phyloP scores from a whole-genome alignment of 768 basidiomycete genomes.

The Plicaturopsis crispa region DNA sequence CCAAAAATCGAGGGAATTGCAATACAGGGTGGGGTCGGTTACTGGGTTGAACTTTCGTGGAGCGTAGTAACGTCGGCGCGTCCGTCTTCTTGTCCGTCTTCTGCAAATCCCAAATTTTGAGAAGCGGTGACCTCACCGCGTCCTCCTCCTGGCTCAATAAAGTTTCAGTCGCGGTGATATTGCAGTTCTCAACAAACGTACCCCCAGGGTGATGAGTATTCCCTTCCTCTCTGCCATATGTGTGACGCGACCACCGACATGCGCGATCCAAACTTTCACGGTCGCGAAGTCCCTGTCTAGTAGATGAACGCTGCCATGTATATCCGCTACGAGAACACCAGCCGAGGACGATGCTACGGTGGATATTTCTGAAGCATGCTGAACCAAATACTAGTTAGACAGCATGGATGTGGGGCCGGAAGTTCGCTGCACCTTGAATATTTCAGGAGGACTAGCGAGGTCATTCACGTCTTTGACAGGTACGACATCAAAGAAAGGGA shows the following conservation, averaged over 20 bases:
- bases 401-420: not conserved
- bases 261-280: constrained; percentile 69
- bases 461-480: constrained; percentile 78
- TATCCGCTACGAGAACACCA: constrained; percentile 75
- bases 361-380: constrained; percentile 70
- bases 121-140: constrained; percentile 50
- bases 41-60: constrained; percentile 66
- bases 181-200: constrained; percentile 28
- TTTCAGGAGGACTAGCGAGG: constrained; percentile 62
- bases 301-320: constrained; percentile 76
- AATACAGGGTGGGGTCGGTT: constrained; percentile 75
- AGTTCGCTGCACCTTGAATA: constrained; percentile 56
- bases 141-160: constrained; percentile 66
- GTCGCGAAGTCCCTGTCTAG: constrained; percentile 71
- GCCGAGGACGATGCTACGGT: constrained; percentile 52
- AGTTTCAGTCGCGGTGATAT: constrained; percentile 12
- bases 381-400: constrained; percentile 1
- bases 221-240: constrained; percentile 82
- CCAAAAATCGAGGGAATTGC: constrained; percentile 1
- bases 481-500: constrained; percentile 80
- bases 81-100: constrained; percentile 59
- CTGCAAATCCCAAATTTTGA: constrained; percentile 88
- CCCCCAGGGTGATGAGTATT: constrained; percentile 83
- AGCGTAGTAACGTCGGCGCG: constrained; percentile 60
- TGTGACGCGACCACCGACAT: constrained; percentile 72